Evolutionary conservation across 805 yeast species (phyloP).

Genomic region (Saccharomycopsis sp.): DNA sequence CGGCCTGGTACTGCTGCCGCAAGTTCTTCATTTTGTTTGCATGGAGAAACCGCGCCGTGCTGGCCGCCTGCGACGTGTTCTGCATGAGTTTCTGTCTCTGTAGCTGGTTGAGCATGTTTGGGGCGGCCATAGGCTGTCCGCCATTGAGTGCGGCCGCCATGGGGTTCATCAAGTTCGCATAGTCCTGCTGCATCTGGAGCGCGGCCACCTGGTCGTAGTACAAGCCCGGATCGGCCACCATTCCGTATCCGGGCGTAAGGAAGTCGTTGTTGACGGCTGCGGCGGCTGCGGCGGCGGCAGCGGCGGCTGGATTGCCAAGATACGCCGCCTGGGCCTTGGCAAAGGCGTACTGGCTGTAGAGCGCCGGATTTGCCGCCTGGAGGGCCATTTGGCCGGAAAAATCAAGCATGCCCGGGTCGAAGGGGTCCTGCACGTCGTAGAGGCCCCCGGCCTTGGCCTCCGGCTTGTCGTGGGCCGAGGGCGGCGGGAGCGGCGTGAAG

Average conservation of each 20-base stretch:
- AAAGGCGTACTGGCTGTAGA: slow-evolving; percentile 4
- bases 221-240: slow-evolving; percentile 3
- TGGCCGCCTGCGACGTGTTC: slow-evolving; percentile 1
- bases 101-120: slow-evolving; percentile 5
- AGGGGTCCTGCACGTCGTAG: neutral
- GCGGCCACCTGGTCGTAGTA: slow-evolving; percentile 2
- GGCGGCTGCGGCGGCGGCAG: neutral
- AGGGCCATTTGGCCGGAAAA: slow-evolving; percentile 12
- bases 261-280: neutral
- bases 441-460: neutral
- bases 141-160: slow-evolving; percentile 13
- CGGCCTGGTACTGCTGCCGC: neutral
- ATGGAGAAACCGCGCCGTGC: neutral
- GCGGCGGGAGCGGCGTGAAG: slow-evolving; percentile 28
- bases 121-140: neutral
- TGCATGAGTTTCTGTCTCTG: slow-evolving; percentile 8
- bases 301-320: slow-evolving; percentile 1
- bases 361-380: slow-evolving; percentile 3
- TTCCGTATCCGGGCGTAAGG: neutral
- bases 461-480: neutral
- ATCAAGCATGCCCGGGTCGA: slow-evolving; percentile 24
- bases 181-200: slow-evolving; percentile 3
- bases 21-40: slow-evolving; percentile 5
- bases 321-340: neutral
- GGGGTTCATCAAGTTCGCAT: slow-evolving; percentile 12